Evolutionary conservation across 169 alveolate genomes (phyloP), one percentile per base, ranked within the genome.

Genomic region (Babesia bovis): DNA sequence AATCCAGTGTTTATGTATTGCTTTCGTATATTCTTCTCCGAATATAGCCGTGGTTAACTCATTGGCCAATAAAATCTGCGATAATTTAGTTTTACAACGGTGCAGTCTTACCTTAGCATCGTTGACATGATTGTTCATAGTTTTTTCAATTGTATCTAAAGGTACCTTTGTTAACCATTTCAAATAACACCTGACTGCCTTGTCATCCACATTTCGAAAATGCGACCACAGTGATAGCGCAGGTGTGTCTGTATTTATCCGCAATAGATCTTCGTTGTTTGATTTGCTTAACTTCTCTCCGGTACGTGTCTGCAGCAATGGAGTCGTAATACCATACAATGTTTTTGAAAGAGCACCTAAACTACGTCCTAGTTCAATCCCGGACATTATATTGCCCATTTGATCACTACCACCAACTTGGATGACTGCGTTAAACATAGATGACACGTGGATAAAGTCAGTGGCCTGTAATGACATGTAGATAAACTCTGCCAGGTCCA

Each of bases 351-450:
- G 33, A 7, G 23, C 19, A 9, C 13, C 25, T 51, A 49, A 32
- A 50, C 44, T 32, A 49, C 88, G 40, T 32, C 90, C 76, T 49
- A 76, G 28, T 69, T 91, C 94, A 12, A 91, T 72, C 7, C 95
- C 95, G 6, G 94, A 83, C 32, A 86, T 66, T n/a, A 91, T 88
- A 45, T 91, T 91, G 3, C 94, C 94, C 95, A 92, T 84, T 59
- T 91, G 95, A 58, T 91, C 95, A 23, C 88, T 60, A 4, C 95
- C 95, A 3, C 94, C 95, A n/a, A 91, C 65, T 38, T 91, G 95
- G n/a, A 90, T 66, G n/a, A 25, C 57, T 7, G 82, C 84, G 26
- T 90, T 83, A 58, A 52, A 72, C 19, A 50, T 86, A 9, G 65
- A 65, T 35, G 71, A 82, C 2, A 91, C 76, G 58, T 85, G 73